Evolutionary conservation across 2,329 filamentous ascomycete genomes (phyloP).

Genomic region (Penicillium griseofulvum): DNA sequence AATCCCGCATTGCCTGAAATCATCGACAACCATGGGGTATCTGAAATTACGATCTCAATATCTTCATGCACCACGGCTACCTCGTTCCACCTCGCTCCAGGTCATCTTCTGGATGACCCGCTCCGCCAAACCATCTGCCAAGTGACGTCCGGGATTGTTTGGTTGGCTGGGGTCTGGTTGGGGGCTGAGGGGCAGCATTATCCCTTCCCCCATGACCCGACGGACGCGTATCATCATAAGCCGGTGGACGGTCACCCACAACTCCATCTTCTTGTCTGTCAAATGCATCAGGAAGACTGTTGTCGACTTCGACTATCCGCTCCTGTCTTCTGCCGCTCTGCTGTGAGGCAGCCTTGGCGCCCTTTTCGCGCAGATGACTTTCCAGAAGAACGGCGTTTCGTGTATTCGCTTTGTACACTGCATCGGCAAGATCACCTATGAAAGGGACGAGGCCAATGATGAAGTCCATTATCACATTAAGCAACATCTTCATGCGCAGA

Average conservation of each 20-base stretch:
- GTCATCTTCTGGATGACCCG: slow-evolving; percentile 27
- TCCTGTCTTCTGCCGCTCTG: slow-evolving; percentile 24
- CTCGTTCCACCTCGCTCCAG: slow-evolving; percentile 26
- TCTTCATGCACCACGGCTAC: slow-evolving; percentile 6
- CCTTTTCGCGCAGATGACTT: slow-evolving; percentile 43
- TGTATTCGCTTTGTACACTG: slow-evolving; percentile 50
- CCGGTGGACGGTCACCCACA: slow-evolving; percentile 24
- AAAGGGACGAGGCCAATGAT: slow-evolving; percentile 53
- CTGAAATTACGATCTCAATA: slow-evolving; percentile 3
- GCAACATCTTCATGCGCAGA: slow-evolving; percentile 68
- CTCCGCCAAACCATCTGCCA: slow-evolving; percentile 32
- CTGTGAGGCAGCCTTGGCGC: slow-evolving; percentile 32
- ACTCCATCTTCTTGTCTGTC: slow-evolving; percentile 34
- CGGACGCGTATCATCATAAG: slow-evolving; percentile 19
- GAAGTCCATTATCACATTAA: slow-evolving; percentile 64
- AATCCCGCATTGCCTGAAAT: neutral
- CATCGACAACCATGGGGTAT: slow-evolving; percentile 10
- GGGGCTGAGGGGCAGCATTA: slow-evolving; percentile 2
- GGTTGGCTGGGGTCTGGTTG: slow-evolving; percentile 24
- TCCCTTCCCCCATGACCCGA: slow-evolving; percentile 14
- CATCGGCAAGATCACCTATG: slow-evolving; percentile 49
- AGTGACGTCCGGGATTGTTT: slow-evolving; percentile 25
- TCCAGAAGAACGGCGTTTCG: slow-evolving; percentile 48
- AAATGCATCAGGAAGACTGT: slow-evolving; percentile 40
- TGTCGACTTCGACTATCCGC: slow-evolving; percentile 27